phyloP scores from a whole-genome alignment of 1,284 basidiomycete genomes.

The Jaminaea rosea region DNA sequence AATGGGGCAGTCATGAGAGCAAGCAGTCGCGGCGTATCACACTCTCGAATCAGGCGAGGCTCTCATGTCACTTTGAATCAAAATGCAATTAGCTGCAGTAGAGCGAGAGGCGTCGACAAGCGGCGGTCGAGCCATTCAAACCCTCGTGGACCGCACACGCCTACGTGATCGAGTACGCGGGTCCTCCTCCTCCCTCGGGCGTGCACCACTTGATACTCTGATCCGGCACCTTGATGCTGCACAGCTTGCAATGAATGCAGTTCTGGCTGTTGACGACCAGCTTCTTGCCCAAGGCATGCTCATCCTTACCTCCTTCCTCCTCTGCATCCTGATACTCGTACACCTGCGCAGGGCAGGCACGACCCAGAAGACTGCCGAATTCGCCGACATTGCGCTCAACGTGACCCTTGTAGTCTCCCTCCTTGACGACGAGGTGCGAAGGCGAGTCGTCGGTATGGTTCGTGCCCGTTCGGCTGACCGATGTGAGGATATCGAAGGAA shows the following conservation, averaged over 20 bases:
- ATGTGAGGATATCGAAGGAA: constrained; percentile 88
- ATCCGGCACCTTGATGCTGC: constrained; percentile 43
- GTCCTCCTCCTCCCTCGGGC: constrained; percentile 45
- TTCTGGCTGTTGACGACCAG: constrained; percentile 70
- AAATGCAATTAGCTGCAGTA: too few species aligned
- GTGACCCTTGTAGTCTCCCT: constrained; percentile 58
- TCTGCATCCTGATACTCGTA: constrained; percentile 83
- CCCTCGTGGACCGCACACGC: not conserved
- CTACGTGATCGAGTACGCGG: constrained; percentile 41
- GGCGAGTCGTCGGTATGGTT: constrained; percentile 96
- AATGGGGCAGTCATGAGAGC: too few species aligned
- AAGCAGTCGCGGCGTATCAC: too few species aligned
- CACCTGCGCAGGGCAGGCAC: constrained; percentile 88
- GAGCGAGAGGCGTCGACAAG: too few species aligned
- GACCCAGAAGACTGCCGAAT: constrained; percentile 76
- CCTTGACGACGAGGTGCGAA: constrained; percentile 62
- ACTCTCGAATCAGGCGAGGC: too few species aligned
- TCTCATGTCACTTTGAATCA: too few species aligned
- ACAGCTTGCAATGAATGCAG: constrained; percentile 47
- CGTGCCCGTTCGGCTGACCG: constrained; percentile 81
- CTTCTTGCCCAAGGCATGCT: constrained; percentile 62
- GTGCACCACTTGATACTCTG: constrained; percentile 42
- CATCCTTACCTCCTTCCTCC: constrained; percentile 54
- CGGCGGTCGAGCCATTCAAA: too few species aligned
- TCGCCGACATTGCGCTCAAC: constrained; percentile 57